Base-by-base conservation (phyloP, 2,329 filamentous ascomycete genomes). In the Cytospora mali region DNA sequence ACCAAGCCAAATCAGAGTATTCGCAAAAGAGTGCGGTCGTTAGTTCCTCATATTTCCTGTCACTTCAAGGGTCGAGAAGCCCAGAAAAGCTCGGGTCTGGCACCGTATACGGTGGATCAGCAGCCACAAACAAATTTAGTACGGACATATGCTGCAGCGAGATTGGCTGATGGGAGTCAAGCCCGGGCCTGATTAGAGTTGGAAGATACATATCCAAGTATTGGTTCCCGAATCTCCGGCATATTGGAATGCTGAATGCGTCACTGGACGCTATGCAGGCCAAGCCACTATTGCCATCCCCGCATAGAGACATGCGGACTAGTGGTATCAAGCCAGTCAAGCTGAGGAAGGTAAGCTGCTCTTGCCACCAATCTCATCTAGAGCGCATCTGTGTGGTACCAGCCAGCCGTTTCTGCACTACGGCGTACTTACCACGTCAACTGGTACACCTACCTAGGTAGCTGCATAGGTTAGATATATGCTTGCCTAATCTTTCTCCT, bases 251-350 rank as follows among this genome's bases (percentile, higher is more conserved):
- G 42, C 42, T 23, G n/a, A 46, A 23, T 46, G 11, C 42, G 10
- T 23, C 13, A 1, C n/a, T 46, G n/a, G 16, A 46, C 21, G 42
- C n/a, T 4, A 56, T 56, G 54, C 35, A 56, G 16, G 35, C 27
- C 25, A 6, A 56, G n/a, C 18, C 21, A 48, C 54, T 56, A 56
- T 48, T 48, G 35, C 28, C 35, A 21, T 56, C 35, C n/a, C 25
- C 29, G 54, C 54, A 56, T 56, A 35, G 18, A 13, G 13, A 55
- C 33, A 28, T 18, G 23, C 42, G 23, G 23, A 11, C 29, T 42
- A 42, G 35, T 18, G 35, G 16, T 42, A n/a, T 42, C 33, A 23
- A 25, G 31, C 31, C 31, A 33, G 31, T 33, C 35, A 39, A 39
- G 35, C 35, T 21, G 54, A 21, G 33, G 25, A 18, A 46, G 54